Conservation (phyloP, 768 basidiomycete species). For the Termitomyces eurrhizus region DNA sequence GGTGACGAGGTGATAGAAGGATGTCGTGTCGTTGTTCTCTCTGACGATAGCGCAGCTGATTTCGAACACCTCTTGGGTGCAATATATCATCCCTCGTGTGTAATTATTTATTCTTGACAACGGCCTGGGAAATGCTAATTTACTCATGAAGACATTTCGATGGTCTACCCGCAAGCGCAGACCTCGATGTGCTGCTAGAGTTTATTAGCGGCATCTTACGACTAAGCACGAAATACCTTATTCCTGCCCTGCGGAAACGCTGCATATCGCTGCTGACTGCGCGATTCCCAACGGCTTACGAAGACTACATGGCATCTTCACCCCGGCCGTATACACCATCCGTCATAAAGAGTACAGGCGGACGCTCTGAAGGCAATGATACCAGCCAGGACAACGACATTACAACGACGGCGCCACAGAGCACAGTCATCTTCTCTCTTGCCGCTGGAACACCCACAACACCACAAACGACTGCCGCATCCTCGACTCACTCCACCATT, state of each 20-base stretch:
- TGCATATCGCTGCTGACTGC: slow-evolving; percentile 45
- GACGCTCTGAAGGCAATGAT: background rate
- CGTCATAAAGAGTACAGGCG: background rate
- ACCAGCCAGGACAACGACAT: background rate
- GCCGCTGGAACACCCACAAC: background rate
- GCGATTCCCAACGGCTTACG: slow-evolving; percentile 36
- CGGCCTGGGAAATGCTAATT: background rate
- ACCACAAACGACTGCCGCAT: background rate
- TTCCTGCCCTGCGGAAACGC: slow-evolving; percentile 46
- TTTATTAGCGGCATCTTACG: slow-evolving; percentile 53
- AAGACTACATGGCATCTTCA: slow-evolving; percentile 29
- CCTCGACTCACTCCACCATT: background rate
- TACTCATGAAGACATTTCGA: slow-evolving; percentile 31
- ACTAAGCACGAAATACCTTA: slow-evolving; percentile 62
- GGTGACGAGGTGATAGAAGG: slow-evolving; percentile 40
- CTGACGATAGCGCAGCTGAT: slow-evolving; percentile 40
- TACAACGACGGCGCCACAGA: background rate
- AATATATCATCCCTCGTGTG: slow-evolving; percentile 47
- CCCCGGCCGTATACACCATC: slow-evolving; percentile 6
- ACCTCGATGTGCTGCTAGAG: slow-evolving; percentile 40
- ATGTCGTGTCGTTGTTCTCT: slow-evolving; percentile 46
- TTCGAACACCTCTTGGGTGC: slow-evolving; percentile 47
- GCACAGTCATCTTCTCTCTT: background rate
- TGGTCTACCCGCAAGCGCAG: slow-evolving; percentile 27
- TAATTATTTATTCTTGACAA: background rate